Percentiles rank a stretch among this genome's conserved stretches.
Conservation (phyloP, 225 moss, liverwort and hornwort genomes). For the Asterella californica region DNA sequence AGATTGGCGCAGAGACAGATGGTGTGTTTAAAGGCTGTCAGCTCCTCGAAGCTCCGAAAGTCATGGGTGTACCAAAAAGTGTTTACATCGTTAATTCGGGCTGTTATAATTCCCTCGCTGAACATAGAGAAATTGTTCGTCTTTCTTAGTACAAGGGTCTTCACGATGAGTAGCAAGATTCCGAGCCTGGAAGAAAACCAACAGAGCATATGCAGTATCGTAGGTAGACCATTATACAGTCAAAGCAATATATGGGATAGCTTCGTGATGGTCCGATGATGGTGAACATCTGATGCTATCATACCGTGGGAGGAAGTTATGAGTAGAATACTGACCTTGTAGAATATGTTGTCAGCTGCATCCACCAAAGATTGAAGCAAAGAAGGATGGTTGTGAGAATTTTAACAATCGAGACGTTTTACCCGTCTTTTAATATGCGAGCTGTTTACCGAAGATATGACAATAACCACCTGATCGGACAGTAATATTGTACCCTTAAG, state of each 20-base stretch:
- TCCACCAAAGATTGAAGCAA: conserved; percentile 1
- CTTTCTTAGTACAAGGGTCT: neutral
- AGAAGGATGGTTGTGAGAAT: neutral
- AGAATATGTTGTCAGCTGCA: conserved; percentile 67
- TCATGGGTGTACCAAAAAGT: too few species aligned
- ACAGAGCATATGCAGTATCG: neutral
- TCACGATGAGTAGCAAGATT: neutral
- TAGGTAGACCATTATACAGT: neutral
- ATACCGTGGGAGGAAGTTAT: neutral
- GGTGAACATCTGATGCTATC: neutral
- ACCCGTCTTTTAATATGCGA: neutral
- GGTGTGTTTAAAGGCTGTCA: neutral
- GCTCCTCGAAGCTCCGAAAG: neutral
- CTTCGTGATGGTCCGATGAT: neutral
- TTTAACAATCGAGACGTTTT: neutral
- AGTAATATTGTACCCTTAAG: too few species aligned
- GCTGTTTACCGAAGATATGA: neutral
- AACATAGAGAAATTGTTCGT: neutral
- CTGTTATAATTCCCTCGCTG: neutral
- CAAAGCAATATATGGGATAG: neutral
- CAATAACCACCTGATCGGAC: neutral
- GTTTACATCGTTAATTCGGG: neutral
- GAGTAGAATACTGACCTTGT: conserved; percentile 44
- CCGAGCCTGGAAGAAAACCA: neutral
- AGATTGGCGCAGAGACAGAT: neutral